phyloP scores from a whole-genome alignment of 2,329 filamentous ascomycete species.

The Fusarium chlamydosporum region DNA sequence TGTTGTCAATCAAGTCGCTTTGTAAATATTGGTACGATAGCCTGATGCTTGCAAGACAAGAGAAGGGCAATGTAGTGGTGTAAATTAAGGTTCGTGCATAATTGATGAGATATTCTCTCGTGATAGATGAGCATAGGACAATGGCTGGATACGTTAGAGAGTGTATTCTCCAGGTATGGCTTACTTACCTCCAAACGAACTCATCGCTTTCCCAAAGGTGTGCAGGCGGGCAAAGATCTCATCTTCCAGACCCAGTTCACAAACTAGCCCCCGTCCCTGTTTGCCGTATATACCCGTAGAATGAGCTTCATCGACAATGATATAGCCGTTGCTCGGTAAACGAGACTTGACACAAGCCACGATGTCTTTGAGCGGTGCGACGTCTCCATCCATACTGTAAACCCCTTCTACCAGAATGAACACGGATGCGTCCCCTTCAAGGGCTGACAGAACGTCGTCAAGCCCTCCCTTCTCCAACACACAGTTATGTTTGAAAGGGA shows the following conservation, averaged over 20 bases:
- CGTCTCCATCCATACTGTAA: conserved; percentile 88
- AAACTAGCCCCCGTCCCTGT: conserved; percentile 71
- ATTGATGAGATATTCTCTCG: conserved; percentile 77
- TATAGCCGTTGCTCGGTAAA: conserved; percentile 72
- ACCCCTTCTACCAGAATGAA: conserved; percentile 79
- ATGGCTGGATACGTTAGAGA: conserved; percentile 56
- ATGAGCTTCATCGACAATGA: conserved; percentile 79
- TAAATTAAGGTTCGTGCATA: conserved; percentile 83
- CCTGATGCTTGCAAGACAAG: conserved; percentile 70
- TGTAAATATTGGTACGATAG: conserved; percentile 70
- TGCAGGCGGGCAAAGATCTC: conserved; percentile 71
- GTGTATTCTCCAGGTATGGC: rapidly evolving
- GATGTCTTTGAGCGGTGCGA: conserved; percentile 74
- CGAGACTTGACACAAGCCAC: conserved; percentile 68
- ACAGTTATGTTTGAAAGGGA: conserved; percentile 72
- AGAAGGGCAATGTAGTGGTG: conserved; percentile 76
- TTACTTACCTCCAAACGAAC: conserved; percentile 75
- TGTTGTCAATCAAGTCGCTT: conserved; percentile 61
- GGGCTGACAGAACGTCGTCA: conserved; percentile 50
- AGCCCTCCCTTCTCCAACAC: conserved; percentile 53
- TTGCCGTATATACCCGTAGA: conserved; percentile 72
- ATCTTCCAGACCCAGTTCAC: conserved; percentile 67
- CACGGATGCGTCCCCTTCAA: conserved; percentile 63
- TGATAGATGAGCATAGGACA: conserved; percentile 71
- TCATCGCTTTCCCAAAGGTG: conserved; percentile 77